Evolutionary conservation across 306 rosid species (phyloP).

Genomic region (Sindora glabra): DNA sequence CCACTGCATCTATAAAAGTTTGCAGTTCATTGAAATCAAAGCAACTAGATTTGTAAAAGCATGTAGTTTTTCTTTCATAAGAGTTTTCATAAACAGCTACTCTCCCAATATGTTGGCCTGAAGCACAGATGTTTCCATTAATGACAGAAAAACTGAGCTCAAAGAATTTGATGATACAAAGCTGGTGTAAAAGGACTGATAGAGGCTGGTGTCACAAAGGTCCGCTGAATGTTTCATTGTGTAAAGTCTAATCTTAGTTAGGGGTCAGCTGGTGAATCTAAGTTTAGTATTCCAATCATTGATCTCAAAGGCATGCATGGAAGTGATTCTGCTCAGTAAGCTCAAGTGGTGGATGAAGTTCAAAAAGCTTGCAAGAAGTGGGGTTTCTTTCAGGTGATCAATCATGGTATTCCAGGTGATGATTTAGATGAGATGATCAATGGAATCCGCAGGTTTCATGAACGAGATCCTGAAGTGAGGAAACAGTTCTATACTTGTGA

Average conservation of each 20-base stretch:
- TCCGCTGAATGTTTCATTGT: conserved; percentile 37
- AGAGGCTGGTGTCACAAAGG: conserved; percentile 42
- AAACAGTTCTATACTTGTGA: conserved; percentile 24
- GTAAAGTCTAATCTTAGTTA: no score
- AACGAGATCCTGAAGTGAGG: conserved; percentile 29
- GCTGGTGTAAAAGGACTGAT: conserved; percentile 48
- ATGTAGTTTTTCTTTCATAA: no score
- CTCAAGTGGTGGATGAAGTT: conserved; percentile 7
- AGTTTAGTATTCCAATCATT: conserved; percentile 10
- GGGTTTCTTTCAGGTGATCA: conserved; percentile 40
- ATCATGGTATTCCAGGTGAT: conserved; percentile 28
- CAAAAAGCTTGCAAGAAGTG: conserved; percentile 28
- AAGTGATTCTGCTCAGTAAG: neutral
- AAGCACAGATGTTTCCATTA: no score
- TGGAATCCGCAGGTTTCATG: conserved; percentile 25
- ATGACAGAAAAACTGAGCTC: conserved; percentile 19
- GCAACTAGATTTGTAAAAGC: no score
- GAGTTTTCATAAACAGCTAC: no score
- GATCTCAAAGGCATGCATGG: neutral
- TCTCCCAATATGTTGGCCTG: no score
- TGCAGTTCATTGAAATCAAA: no score
- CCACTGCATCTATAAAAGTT: no score
- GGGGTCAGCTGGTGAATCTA: no score
- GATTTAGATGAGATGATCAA: conserved; percentile 28
- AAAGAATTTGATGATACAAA: conserved; percentile 26